phyloP scores from a whole-genome alignment of 192 early-diverging fungal genomes.

The Coemansia biformis region DNA sequence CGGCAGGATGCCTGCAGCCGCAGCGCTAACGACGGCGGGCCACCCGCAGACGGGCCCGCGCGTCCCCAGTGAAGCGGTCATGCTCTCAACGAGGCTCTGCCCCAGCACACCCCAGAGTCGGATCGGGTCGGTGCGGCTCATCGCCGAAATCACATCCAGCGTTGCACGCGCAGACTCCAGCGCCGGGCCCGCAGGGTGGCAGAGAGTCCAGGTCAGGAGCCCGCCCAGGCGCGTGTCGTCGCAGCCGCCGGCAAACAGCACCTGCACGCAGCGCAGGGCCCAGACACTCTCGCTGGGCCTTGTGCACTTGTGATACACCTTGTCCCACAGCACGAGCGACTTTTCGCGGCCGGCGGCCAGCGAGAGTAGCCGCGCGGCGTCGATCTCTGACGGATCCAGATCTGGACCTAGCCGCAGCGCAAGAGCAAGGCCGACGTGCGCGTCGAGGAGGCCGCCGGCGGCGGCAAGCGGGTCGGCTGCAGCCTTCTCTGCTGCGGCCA shows the following conservation, averaged over 20 bases:
- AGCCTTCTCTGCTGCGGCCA: constrained; percentile 54
- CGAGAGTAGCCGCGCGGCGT: constrained; percentile 15
- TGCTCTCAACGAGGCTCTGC: constrained; percentile 8
- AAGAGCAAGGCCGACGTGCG: constrained; percentile 57
- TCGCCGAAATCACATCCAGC: constrained; percentile 4
- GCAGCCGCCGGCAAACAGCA: constrained; percentile 30
- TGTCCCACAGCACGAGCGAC: constrained; percentile 78
- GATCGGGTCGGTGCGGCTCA: constrained; percentile 15
- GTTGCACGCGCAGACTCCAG: constrained; percentile 3
- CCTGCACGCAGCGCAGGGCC: constrained; percentile 58
- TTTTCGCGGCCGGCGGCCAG: constrained; percentile 52
- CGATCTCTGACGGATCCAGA: constrained; percentile 14
- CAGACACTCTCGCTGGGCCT: constrained; percentile 60
- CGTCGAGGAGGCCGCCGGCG: constrained; percentile 59
- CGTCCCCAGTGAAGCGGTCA: constrained; percentile 2
- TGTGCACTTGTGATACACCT: constrained; percentile 69
- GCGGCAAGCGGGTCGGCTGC: constrained; percentile 54
- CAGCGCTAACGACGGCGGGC: too few species aligned
- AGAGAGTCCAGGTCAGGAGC: constrained; percentile 30
- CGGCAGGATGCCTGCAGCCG: constrained; percentile 12
- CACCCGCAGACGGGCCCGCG: too few species aligned
- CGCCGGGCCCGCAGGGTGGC: constrained; percentile 30
- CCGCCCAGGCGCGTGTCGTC: constrained; percentile 19
- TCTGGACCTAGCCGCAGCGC: constrained; percentile 23
- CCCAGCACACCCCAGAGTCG: constrained; percentile 25